phyloP scores from a whole-genome alignment of 2,329 filamentous ascomycete species.

The Xylariaceae sp. region DNA sequence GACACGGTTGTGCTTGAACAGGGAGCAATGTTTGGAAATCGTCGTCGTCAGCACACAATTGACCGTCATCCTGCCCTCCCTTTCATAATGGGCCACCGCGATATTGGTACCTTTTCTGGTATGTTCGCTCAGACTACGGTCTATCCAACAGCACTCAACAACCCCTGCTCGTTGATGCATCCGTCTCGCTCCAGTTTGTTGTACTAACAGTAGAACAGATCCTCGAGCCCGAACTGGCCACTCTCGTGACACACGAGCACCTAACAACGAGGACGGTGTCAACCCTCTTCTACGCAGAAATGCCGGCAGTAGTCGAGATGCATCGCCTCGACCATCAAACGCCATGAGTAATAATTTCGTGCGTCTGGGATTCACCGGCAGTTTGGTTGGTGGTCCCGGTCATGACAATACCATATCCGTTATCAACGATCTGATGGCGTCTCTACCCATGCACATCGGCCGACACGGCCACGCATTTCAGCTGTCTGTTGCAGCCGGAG shows the following conservation, averaged over 20 bases:
- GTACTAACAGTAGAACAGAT: constrained; percentile 28
- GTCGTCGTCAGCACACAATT: constrained; percentile 52
- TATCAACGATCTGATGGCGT: constrained; percentile 54
- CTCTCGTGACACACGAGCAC: constrained; percentile 49
- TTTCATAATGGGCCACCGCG: constrained; percentile 30
- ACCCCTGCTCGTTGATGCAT: neutral
- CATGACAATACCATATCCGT: constrained; percentile 51
- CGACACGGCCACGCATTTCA: constrained; percentile 53
- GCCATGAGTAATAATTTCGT: constrained; percentile 45
- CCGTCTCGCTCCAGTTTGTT: neutral
- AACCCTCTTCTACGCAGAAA: constrained; percentile 80
- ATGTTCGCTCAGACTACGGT: constrained; percentile 11
- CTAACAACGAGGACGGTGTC: constrained; percentile 70
- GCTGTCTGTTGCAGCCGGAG: constrained; percentile 55
- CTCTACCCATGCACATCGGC: constrained; percentile 43
- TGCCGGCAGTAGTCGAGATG: constrained; percentile 40
- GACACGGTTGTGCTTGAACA: constrained; percentile 51
- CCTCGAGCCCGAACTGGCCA: constrained; percentile 46
- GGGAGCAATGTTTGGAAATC: constrained; percentile 38
- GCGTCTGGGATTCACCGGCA: constrained; percentile 46
- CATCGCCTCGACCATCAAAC: constrained; percentile 44
- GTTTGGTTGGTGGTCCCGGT: constrained; percentile 39
- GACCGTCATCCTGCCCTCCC: constrained; percentile 53
- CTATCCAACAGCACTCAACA: neutral
- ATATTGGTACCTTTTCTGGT: constrained; percentile 26